A percentile compares a stretch with the other conserved stretches of the same genome.
Evolutionary conservation across 768 basidiomycete genomes (phyloP).

Genomic region (Tylopilus rubrobrunneus): DNA sequence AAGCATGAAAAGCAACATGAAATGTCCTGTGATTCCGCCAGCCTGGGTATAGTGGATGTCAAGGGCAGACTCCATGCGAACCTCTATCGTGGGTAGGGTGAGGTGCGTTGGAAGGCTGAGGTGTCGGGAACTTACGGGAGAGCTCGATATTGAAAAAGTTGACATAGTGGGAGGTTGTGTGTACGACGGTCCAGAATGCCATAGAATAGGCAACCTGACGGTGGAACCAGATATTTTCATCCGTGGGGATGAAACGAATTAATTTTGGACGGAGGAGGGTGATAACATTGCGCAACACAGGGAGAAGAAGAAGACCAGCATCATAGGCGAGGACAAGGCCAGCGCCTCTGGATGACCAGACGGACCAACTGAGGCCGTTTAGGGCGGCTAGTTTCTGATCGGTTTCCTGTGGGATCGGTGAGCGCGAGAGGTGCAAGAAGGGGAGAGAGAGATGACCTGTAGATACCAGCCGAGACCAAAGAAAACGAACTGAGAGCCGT

Average conservation of each 20-base stretch:
- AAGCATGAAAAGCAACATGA: constrained; percentile 93
- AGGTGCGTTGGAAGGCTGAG: not conserved
- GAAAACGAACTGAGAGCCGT: constrained; percentile 67
- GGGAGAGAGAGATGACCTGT: constrained; percentile 45
- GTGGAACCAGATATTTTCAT: constrained; percentile 97
- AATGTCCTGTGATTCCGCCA: constrained; percentile 92
- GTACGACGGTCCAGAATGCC: constrained; percentile 90
- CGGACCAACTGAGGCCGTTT: constrained; percentile 77
- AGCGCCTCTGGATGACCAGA: constrained; percentile 89
- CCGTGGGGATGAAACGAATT: constrained; percentile 82
- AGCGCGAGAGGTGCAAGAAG: not conserved
- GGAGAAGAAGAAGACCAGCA: constrained; percentile 81
- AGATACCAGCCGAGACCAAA: constrained; percentile 89
- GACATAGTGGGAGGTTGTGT: constrained; percentile 91
- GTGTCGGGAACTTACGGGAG: constrained; percentile 52
- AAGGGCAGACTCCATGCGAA: constrained; percentile 71
- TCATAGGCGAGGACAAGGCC: constrained; percentile 87
- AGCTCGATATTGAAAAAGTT: constrained; percentile 91
- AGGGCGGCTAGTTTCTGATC: constrained; percentile 67
- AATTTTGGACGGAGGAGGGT: constrained; percentile 78
- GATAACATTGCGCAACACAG: constrained; percentile 87
- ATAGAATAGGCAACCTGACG: constrained; percentile 92
- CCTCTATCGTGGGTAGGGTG: constrained; percentile 46
- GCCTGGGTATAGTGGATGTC: constrained; percentile 86
- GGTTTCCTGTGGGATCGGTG: constrained; percentile 41